Evolutionary conservation across 139 green algal species (phyloP).

Genomic region (Picochlorum sp.): DNA sequence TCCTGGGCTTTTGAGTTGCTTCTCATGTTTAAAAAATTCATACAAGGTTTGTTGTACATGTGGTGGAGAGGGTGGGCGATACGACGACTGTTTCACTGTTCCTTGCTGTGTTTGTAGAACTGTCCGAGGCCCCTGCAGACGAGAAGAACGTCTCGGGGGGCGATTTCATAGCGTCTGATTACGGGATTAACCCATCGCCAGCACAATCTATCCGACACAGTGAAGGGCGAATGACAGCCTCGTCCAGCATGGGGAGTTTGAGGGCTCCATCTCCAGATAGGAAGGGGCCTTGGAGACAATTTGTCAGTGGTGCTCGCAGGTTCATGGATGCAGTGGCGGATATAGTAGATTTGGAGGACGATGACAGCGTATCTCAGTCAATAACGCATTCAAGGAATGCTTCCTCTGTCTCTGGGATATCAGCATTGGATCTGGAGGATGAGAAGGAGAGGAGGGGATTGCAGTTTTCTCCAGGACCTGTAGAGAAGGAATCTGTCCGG

Average conservation of each 20-base stretch:
- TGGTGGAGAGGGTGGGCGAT: too few species aligned
- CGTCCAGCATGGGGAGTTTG: slow-evolving; percentile 1
- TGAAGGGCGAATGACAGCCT: neutral
- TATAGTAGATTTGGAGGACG: slow-evolving; percentile 7
- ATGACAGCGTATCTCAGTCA: neutral
- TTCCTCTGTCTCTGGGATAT: slow-evolving; percentile 2
- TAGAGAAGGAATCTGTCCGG: neutral
- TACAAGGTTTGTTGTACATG: neutral
- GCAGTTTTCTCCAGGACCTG: neutral
- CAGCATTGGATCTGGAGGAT: slow-evolving; percentile 1
- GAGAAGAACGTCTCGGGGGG: neutral
- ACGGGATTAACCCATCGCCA: neutral
- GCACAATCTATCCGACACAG: slow-evolving; percentile 2
- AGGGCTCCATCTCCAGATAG: slow-evolving; percentile 4
- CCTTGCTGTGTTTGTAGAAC: neutral
- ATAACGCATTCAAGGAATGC: neutral
- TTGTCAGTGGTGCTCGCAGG: slow-evolving; percentile 4
- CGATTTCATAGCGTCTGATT: neutral
- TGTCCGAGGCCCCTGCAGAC: neutral
- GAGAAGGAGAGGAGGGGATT: neutral
- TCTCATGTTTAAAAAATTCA: slow-evolving; percentile 3
- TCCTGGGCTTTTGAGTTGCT: too few species aligned
- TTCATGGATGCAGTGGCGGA: slow-evolving; percentile 3
- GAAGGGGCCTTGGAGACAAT: slow-evolving; percentile 1
- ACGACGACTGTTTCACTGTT: too few species aligned